Percentiles rank a stretch among this genome's conserved stretches.
phyloP scores from a whole-genome alignment of 2,329 filamentous ascomycete species.

The Pseudogymnoascus sp. region DNA sequence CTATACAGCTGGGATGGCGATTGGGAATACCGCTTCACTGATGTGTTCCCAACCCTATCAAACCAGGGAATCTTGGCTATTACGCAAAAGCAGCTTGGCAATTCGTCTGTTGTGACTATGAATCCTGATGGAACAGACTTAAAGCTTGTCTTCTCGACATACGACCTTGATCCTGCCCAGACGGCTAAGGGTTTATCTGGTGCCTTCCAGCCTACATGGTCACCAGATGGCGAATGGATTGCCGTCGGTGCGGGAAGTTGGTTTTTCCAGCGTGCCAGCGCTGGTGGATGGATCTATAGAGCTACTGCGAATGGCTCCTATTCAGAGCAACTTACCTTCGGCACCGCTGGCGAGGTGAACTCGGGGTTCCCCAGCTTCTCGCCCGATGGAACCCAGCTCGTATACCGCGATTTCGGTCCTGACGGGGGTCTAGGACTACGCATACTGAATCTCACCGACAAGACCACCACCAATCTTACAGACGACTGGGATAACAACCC shows the following conservation, averaged over 20 bases:
- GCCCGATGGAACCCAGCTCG: constrained; percentile 30
- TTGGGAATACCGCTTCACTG: constrained; percentile 37
- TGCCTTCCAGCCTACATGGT: constrained; percentile 36
- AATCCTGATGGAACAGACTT: constrained; percentile 25
- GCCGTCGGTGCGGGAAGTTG: constrained; percentile 35
- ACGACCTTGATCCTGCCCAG: constrained; percentile 16
- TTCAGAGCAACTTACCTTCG: constrained; percentile 29
- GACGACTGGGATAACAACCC: constrained; percentile 35
- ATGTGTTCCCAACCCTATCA: constrained; percentile 33
- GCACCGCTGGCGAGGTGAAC: constrained; percentile 26
- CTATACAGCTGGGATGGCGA: constrained; percentile 34
- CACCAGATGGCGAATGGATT: constrained; percentile 32
- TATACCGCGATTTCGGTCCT: constrained; percentile 31
- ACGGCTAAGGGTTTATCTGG: constrained; percentile 27
- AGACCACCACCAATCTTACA: constrained; percentile 28
- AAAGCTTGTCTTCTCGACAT: constrained; percentile 21
- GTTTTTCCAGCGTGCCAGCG: constrained; percentile 30
- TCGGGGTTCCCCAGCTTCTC: constrained; percentile 36
- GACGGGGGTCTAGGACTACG: constrained; percentile 27
- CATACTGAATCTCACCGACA: constrained; percentile 26
- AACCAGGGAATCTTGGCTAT: constrained; percentile 26
- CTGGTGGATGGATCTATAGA: constrained; percentile 16
- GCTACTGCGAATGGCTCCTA: constrained; percentile 17
- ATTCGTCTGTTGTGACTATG: constrained; percentile 32
- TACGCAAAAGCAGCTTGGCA: constrained; percentile 35